These are phyloP conservation scores for Setaria viridis DNA, from an alignment of 202 grass and related monocot genomes.

Conservation along the genomic window DNA sequence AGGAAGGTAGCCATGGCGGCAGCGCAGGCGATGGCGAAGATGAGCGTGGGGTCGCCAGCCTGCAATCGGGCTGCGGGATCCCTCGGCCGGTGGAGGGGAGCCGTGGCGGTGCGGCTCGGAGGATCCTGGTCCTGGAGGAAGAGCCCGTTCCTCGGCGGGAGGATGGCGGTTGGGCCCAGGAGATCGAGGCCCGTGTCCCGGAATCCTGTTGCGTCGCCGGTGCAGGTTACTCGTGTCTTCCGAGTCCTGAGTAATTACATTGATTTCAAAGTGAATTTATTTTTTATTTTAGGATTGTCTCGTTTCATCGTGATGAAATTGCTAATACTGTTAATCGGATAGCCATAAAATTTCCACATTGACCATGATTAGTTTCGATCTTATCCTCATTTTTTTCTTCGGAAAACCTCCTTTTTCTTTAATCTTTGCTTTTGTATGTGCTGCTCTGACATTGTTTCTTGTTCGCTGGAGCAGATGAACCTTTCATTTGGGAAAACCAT, in stretches of 20 bases:
- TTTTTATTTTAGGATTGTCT: not conserved
- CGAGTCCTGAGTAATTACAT: not conserved
- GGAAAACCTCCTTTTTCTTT: not conserved
- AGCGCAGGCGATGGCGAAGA: constrained; percentile 49
- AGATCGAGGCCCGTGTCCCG: constrained; percentile 45
- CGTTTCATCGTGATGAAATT: not conserved
- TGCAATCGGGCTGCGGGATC: constrained; percentile 13
- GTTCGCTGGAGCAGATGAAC: constrained; percentile 55
- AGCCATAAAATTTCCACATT: not conserved
- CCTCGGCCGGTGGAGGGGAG: constrained; percentile 37
- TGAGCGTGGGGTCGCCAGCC: not conserved
- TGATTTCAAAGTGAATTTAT: not conserved
- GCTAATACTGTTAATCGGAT: too few relatives aligned
- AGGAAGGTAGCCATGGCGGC: constrained; percentile 34
- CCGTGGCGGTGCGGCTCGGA: constrained; percentile 49
- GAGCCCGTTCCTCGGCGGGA: constrained; percentile 49
- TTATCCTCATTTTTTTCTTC: not conserved
- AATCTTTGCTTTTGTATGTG: not conserved
- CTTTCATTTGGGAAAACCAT: constrained; percentile 60
- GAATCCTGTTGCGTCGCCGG: constrained; percentile 59
- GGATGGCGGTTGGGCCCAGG: constrained; percentile 47
- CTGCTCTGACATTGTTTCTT: not conserved
- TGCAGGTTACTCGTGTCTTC: constrained; percentile 40
- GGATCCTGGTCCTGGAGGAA: constrained; percentile 36
- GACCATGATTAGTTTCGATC: not conserved